These are phyloP conservation scores for Sporisorium scitamineum DNA, from an alignment of 1,284 basidiomycete species.

Conservation along the genomic window DNA sequence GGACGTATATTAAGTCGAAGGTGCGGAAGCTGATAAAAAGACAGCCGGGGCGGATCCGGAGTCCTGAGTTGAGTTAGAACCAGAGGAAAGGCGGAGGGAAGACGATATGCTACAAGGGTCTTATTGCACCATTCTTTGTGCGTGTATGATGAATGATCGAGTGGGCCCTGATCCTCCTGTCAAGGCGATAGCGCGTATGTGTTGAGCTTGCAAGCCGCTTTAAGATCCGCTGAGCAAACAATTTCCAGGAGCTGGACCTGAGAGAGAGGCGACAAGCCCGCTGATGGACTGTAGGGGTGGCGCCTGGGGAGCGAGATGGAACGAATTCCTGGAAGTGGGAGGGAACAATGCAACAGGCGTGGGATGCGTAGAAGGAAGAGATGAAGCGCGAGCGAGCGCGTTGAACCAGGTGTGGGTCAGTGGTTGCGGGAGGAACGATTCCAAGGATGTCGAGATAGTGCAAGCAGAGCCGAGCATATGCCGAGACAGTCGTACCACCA, in stretches of 20 bases:
- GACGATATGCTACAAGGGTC: constrained; percentile 6
- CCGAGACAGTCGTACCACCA: not conserved
- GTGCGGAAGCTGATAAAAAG: constrained; percentile 2
- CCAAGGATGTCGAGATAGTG: not conserved
- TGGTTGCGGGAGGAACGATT: not conserved
- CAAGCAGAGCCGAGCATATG: not conserved
- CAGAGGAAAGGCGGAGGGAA: not conserved
- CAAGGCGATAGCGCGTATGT: not conserved
- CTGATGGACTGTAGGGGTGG: not conserved
- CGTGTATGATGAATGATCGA: not conserved
- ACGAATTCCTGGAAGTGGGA: not conserved
- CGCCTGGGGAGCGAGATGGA: not conserved
- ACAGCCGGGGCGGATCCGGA: not conserved
- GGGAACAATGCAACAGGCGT: not conserved
- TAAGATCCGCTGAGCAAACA: not conserved
- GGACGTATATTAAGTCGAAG: not conserved
- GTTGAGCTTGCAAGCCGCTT: not conserved
- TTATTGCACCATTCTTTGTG: constrained; percentile 9
- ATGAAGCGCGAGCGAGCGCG: constrained; percentile 1
- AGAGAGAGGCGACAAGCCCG: not conserved
- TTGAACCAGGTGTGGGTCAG: not conserved
- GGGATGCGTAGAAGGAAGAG: constrained; percentile 4
- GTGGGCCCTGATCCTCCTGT: not conserved
- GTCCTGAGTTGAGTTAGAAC: constrained; percentile 7
- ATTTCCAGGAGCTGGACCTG: not conserved